These are phyloP conservation scores for Skeletonema potamos DNA, from an alignment of 108 stramenopile species.

Conservation along the genomic window DNA sequence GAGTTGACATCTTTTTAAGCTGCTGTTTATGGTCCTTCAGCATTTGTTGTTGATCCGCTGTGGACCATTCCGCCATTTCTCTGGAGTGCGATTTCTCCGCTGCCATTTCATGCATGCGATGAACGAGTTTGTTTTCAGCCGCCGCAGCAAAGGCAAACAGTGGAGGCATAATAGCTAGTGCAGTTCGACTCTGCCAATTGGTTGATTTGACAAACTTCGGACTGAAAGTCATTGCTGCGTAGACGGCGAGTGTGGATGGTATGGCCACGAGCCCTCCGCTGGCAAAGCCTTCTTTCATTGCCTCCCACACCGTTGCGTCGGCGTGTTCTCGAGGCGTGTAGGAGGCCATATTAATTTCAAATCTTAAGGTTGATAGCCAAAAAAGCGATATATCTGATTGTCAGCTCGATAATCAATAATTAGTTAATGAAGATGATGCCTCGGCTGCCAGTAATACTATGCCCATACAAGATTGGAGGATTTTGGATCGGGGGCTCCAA, in stretches of 20 bases:
- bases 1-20: conserved; percentile 35
- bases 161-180: conserved; percentile 79
- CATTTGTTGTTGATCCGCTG: conserved; percentile 41
- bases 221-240: conserved; percentile 47
- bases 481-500: no score
- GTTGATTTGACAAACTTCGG: conserved; percentile 51
- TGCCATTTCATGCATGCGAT: conserved; percentile 77
- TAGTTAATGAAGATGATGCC: no score
- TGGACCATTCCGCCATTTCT: conserved; percentile 71
- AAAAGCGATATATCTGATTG: no score
- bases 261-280: conserved; percentile 53
- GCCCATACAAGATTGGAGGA: no score
- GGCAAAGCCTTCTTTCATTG: conserved; percentile 62
- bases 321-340: conserved; percentile 28
- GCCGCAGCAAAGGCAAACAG: conserved; percentile 72
- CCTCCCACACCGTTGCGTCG: conserved; percentile 52
- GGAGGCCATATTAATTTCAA: conserved; percentile 1
- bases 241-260: conserved; percentile 50
- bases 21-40: conserved; percentile 32
- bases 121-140: conserved; percentile 59
- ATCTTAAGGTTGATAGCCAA: no score
- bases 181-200: conserved; percentile 75
- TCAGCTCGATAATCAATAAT: no score
- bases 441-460: no score
- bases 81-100: conserved; percentile 59